Conservation (phyloP, 192 early-diverging fungal genomes). For the Helicostylum pulchrum region DNA sequence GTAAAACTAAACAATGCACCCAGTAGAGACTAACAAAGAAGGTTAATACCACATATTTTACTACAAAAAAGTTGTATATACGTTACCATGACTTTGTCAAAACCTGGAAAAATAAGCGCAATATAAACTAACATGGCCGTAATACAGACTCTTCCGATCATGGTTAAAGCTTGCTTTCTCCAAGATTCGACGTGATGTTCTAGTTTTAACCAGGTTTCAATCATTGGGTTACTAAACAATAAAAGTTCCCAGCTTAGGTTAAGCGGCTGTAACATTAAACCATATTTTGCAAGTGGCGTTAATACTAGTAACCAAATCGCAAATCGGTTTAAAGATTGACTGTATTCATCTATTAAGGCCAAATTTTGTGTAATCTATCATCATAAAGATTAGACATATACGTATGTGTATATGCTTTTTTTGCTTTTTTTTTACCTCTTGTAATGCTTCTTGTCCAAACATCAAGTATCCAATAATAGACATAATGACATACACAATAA, state of each 20-base stretch:
- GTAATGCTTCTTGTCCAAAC: conserved; percentile 61
- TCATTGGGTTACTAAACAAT: conserved; percentile 6
- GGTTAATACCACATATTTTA: too few species aligned
- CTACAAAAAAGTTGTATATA: background rate
- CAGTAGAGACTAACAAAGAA: conserved; percentile 22
- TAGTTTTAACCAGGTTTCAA: conserved; percentile 12
- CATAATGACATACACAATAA: conserved; percentile 51
- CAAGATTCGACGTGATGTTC: background rate
- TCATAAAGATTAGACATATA: background rate
- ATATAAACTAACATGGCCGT: conserved; percentile 8
- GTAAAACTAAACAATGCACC: conserved; percentile 36
- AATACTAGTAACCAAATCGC: conserved; percentile 62
- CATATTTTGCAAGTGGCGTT: conserved; percentile 74
- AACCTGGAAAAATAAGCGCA: conserved; percentile 22
- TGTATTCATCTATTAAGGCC: conserved; percentile 47
- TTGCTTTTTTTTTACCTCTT: conserved; percentile 44
- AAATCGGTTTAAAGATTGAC: conserved; percentile 45
- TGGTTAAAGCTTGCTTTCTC: background rate
- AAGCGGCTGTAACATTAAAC: conserved; percentile 58
- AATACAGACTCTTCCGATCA: conserved; percentile 10
- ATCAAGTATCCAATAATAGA: conserved; percentile 58
- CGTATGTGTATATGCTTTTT: background rate
- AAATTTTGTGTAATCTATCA: conserved; percentile 67
- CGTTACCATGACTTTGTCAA: conserved; percentile 37
- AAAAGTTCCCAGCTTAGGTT: conserved; percentile 40